Base-by-base conservation (phyloP, 2,329 filamentous ascomycete genomes). In the Microcera coccophila region DNA sequence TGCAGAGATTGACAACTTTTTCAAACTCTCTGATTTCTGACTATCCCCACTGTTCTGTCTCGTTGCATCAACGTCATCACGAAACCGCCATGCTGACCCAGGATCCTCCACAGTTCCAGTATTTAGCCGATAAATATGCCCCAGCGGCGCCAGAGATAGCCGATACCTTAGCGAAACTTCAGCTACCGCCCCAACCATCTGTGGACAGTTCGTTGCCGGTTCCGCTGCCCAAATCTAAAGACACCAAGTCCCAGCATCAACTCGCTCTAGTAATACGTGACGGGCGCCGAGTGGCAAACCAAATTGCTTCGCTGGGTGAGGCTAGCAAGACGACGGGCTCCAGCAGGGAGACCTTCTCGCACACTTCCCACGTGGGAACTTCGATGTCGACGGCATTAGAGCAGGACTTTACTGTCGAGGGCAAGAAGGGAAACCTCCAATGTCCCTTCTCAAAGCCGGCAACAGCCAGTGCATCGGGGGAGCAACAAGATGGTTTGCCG, bases 321-420 rank as follows among this genome's bases (percentile, higher is more conserved):
- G 69, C 67, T 51, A 76, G 76, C 65, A 75, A 76, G 59, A 74
- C 68, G 31, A 74, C 66, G 44, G 66, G 58, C 39, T 76, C 75
- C 38, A 78, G 70, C 60, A 70, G 71, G 59, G 69, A 71, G 47
- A 70, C 70, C 9, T 58, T 65, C 28, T 73, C 74, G 15, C 69
- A 67, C 35, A 69, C 69, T 24, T 67, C 65, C 26, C 67, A 68
- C 39, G 65, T 67, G 42, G 65, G 65, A 60, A 81, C 81, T 15
- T 78, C 81, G 48, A 72, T 79, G 62, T 82, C 81, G 40, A 82
- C 78, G 38, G 74, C 80, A 28, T 70, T 95, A 60, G 90, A 95
- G 69, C 85, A 86, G 68, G 90, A 96, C 66, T 96, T 95, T 58
- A 96, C 90, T 15, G 85, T 90, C 24, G 75, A 84, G 61, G 90